Conservation (phyloP, 2,329 filamentous ascomycete genomes). For the Corynespora cassiicola region DNA sequence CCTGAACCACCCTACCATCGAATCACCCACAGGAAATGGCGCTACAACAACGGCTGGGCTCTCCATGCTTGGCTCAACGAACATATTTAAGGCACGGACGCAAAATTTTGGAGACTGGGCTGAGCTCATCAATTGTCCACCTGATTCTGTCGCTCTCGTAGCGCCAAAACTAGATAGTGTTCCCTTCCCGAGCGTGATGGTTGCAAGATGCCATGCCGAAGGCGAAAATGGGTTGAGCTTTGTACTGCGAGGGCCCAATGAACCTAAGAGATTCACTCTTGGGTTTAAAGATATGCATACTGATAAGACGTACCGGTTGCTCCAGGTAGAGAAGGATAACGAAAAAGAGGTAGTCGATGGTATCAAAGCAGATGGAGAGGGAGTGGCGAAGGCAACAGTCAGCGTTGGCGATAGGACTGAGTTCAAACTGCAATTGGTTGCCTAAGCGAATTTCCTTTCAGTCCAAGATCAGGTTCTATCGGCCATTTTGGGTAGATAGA, state of each 20-base stretch:
- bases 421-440: too few species aligned
- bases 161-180: constrained; percentile 17
- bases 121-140: constrained; percentile 13
- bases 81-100: constrained; percentile 7
- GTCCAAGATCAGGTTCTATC: too few species aligned
- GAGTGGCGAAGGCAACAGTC: too few species aligned
- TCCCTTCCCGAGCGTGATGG: constrained; percentile 19
- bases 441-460: too few species aligned
- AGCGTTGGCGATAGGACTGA: too few species aligned
- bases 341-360: too few species aligned
- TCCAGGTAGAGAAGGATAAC: too few species aligned
- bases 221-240: constrained; percentile 15
- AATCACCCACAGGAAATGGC: constrained; percentile 15
- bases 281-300: constrained; percentile 19
- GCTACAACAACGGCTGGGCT: constrained; percentile 14
- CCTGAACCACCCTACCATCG: constrained; percentile 14
- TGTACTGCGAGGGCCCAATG: constrained; percentile 17
- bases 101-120: constrained; percentile 15
- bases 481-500: too few species aligned
- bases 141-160: constrained; percentile 12
- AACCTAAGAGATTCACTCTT: constrained; percentile 12
- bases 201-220: constrained; percentile 19
- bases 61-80: constrained; percentile 8
- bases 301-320: constrained; percentile 13
- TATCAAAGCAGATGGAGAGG: too few species aligned